Base-by-base conservation (phyloP, 345 rosid species). In the Triadica sebifera region DNA sequence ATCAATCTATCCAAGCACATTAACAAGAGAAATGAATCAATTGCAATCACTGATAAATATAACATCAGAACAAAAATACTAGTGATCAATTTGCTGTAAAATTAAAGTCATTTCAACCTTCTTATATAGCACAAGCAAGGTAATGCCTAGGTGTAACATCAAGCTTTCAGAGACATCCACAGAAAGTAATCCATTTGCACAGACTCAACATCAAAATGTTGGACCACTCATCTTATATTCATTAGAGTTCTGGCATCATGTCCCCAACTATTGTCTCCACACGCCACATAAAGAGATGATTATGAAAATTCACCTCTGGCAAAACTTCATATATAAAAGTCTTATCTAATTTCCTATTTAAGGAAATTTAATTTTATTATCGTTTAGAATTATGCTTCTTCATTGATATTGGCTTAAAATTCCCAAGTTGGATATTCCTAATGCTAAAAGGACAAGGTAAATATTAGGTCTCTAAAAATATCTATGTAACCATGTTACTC, bases 1-100 rank as follows among this genome's bases (percentile, higher is more conserved):
- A 74, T 87, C 99, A 83, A 95, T 88, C 99, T 95, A 85, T 70
- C 69, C 19, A 77, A 65, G 62, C 62, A 67, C 45, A 72, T 16
- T 22, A 53, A 57, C 19, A 29, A 72, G 7, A 73, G 20, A 55
- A 74, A 52, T 47, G 15, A 19, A 70, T 39, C 16, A 19, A 6
- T 50, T 11, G 25, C 45, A 56, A 59, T 43, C 34, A 7, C 37
- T 57, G 19, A 24, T 52, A 47, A 20, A 67, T 20, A 53, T 22
- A 39, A 37, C 9, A 10, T 20, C 63, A 69, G 25, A 50, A 62
- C 43, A 67, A 67, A 19, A 17, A 60, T 24, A 72, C 34, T 39
- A 29, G 20, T 4, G 39, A 61, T 39, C 50, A 62, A 55, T 34
- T 37, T 34, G 9, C 8, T 9, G 19, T 43, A 67, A n/a, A 43